phyloP scores from a whole-genome alignment of 306 rosid species.

The Biancaea sappan region DNA sequence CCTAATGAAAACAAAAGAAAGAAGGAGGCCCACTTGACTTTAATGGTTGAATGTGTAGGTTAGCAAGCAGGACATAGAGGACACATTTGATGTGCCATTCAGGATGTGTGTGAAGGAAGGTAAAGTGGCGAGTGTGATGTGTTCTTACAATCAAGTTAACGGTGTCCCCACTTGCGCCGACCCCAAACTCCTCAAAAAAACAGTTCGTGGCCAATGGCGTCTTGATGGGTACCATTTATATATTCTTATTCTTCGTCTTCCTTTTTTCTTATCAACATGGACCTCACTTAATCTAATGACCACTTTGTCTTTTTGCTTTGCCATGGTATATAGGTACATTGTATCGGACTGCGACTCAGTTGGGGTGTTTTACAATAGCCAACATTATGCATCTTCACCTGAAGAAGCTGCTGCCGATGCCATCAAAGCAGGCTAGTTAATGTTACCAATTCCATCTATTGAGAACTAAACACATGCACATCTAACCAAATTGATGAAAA shows the following conservation, averaged over 20 bases:
- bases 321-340: constrained; percentile 58
- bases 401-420: constrained; percentile 95
- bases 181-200: constrained; percentile 73
- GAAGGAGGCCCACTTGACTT: neutral
- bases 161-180: constrained; percentile 98
- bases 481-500: neutral
- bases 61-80: constrained; percentile 87
- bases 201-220: constrained; percentile 75
- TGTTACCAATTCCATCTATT: neutral
- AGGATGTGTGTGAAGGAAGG: constrained; percentile 93
- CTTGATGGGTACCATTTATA: constrained; percentile 64
- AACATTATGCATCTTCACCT: constrained; percentile 81
- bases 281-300: neutral
- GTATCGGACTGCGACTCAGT: constrained; percentile 96
- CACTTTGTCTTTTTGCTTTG: neutral
- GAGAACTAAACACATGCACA: neutral
- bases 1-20: neutral
- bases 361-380: constrained; percentile 64
- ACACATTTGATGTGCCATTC: constrained; percentile 87
- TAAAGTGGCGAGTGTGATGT: constrained; percentile 88
- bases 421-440: constrained; percentile 72
- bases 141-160: constrained; percentile 93
- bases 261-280: neutral
- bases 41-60: constrained; percentile 52
- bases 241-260: neutral